Evolutionary conservation across 768 basidiomycete genomes (phyloP).

Genomic region (Sarcodon sp.): DNA sequence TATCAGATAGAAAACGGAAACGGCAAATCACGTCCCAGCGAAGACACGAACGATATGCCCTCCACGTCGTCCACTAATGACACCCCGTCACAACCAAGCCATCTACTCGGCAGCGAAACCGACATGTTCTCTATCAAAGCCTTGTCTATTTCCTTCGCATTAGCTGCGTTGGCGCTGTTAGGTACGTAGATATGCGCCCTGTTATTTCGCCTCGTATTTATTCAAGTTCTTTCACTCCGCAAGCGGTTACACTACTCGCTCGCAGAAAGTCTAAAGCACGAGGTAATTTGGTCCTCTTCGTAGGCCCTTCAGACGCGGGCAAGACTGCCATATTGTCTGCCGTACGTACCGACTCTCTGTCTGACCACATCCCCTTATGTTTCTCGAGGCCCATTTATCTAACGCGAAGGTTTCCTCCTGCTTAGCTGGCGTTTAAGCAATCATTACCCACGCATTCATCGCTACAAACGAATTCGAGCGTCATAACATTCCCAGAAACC

Average conservation of each 20-base stretch:
- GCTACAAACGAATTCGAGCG: conserved; percentile 54
- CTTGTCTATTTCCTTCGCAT: too few species aligned
- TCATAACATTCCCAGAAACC: conserved; percentile 27
- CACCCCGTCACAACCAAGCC: too few species aligned
- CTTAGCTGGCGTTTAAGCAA: conserved; percentile 53
- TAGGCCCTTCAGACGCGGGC: conserved; percentile 65
- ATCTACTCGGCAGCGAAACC: too few species aligned
- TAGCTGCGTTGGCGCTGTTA: too few species aligned
- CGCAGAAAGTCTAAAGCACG: conserved; percentile 28
- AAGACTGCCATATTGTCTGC: conserved; percentile 70
- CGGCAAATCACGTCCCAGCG: too few species aligned
- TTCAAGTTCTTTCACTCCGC: too few species aligned
- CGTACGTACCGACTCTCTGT: conserved; percentile 26
- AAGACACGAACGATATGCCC: too few species aligned
- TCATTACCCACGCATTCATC: conserved; percentile 64
- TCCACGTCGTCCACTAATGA: too few species aligned
- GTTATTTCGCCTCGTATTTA: too few species aligned
- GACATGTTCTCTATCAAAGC: too few species aligned
- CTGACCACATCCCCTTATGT: conserved; percentile 6
- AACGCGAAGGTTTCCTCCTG: conserved; percentile 2
- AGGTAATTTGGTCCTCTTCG: conserved; percentile 58
- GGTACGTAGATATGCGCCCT: too few species aligned
- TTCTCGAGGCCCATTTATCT: not conserved
- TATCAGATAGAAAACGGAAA: too few species aligned
- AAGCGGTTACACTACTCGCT: conserved; percentile 32